These are phyloP conservation scores for Meripilus lineatus DNA, from an alignment of 1,284 basidiomycete genomes.

Conservation along the genomic window DNA sequence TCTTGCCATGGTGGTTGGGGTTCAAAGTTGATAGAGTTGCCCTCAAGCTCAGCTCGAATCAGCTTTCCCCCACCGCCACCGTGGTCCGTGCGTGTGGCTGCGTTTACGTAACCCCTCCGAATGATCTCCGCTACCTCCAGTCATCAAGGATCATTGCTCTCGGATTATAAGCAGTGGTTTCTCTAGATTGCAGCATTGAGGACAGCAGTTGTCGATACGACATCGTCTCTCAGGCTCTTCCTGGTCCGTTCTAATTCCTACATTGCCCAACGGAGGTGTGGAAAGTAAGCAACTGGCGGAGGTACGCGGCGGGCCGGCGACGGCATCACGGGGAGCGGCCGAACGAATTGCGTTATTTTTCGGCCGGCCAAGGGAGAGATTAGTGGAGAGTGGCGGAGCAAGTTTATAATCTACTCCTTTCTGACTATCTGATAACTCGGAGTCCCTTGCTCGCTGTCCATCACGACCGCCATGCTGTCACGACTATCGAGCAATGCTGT, in stretches of 20 bases:
- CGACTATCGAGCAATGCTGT: constrained; percentile 43
- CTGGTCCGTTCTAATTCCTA: background rate
- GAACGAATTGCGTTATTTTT: background rate
- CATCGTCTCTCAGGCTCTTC: too few relatives aligned
- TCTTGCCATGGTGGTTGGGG: constrained; percentile 63
- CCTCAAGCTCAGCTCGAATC: constrained; percentile 4
- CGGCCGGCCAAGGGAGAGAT: background rate
- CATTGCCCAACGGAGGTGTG: background rate
- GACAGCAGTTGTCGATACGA: too few relatives aligned
- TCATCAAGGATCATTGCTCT: too few relatives aligned
- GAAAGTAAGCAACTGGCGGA: too few relatives aligned
- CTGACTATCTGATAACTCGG: constrained; percentile 26
- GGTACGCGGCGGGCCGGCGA: too few relatives aligned
- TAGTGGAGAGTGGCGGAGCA: background rate
- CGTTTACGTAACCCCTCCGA: background rate
- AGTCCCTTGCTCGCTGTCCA: constrained; percentile 20
- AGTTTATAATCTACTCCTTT: background rate
- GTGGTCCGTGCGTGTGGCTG: constrained; percentile 8
- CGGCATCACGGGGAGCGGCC: background rate
- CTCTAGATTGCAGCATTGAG: too few relatives aligned
- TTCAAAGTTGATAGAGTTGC: constrained; percentile 25
- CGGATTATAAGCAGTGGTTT: too few relatives aligned
- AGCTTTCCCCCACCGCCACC: too few relatives aligned
- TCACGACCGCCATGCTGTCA: constrained; percentile 55
- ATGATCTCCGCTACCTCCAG: background rate